Evolutionary conservation across 2,329 filamentous ascomycete species (phyloP).

Genomic region (Tothia fuscella): DNA sequence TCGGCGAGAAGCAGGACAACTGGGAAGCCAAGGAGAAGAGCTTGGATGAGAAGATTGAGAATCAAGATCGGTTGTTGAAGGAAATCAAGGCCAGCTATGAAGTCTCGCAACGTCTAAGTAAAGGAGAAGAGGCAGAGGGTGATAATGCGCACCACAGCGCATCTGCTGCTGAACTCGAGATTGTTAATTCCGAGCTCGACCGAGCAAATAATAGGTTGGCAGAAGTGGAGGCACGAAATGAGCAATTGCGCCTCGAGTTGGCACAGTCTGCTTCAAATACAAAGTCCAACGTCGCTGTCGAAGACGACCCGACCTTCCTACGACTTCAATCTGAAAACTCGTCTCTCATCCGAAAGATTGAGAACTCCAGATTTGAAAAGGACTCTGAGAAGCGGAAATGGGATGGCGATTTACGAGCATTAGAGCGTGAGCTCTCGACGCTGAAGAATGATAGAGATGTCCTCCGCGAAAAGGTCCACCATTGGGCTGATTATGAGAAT

Average conservation of each 20-base stretch:
- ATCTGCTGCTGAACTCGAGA: constrained; percentile 81
- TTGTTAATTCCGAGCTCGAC: constrained; percentile 84
- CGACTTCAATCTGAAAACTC: constrained; percentile 88
- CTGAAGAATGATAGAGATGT: constrained; percentile 71
- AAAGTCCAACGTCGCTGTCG: constrained; percentile 45
- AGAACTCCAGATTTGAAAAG: constrained; percentile 70
- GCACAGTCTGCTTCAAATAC: constrained; percentile 73
- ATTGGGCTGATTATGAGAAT: constrained; percentile 90
- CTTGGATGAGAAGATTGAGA: constrained; percentile 86
- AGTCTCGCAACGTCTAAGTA: constrained; percentile 79
- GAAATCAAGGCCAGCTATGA: constrained; percentile 97
- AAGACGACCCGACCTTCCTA: constrained; percentile 84
- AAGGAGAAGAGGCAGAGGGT: constrained; percentile 49
- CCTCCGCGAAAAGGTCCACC: constrained; percentile 69
- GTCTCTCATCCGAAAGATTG: constrained; percentile 76
- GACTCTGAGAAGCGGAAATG: constrained; percentile 67
- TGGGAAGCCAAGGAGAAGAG: constrained; percentile 90
- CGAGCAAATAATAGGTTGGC: constrained; percentile 76
- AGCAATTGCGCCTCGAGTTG: constrained; percentile 80
- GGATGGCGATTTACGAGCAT: constrained; percentile 61
- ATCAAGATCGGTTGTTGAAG: constrained; percentile 79
- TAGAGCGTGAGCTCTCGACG: constrained; percentile 66
- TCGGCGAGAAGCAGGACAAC: constrained; percentile 90
- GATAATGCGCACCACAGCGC: constrained; percentile 49
- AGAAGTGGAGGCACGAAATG: constrained; percentile 87